Evolutionary conservation across 73 alveolate species (phyloP).

Genomic region (Tetrahymena malaccensis): DNA sequence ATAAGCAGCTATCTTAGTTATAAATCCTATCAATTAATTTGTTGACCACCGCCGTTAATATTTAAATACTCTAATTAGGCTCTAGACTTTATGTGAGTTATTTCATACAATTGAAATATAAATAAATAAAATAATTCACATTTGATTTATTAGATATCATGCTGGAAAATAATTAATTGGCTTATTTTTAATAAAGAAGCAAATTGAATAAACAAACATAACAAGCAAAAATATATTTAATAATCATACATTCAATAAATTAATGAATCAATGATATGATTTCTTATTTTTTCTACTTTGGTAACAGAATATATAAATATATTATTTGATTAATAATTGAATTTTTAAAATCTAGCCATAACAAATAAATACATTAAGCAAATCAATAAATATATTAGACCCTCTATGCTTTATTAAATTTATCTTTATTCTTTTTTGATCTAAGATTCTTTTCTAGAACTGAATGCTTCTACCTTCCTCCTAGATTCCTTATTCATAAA

Average conservation of each 20-base stretch:
- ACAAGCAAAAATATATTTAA: background rate
- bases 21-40: background rate
- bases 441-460: background rate
- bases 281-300: background rate
- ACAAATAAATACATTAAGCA: no score
- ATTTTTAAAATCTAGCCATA: background rate
- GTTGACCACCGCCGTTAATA: background rate
- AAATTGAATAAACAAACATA: background rate
- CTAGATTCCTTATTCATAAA: background rate
- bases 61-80: background rate
- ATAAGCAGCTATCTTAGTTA: background rate
- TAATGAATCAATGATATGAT: no score
- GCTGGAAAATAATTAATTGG: background rate
- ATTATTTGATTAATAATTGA: no score
- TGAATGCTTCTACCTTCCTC: background rate
- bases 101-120: background rate
- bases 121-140: background rate
- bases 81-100: background rate
- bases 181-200: background rate
- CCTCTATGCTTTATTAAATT: background rate
- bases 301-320: background rate
- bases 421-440: background rate
- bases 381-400: background rate
- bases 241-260: background rate
- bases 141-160: background rate